phyloP scores from a whole-genome alignment of 768 basidiomycete species.

The Amanita muscaria region DNA sequence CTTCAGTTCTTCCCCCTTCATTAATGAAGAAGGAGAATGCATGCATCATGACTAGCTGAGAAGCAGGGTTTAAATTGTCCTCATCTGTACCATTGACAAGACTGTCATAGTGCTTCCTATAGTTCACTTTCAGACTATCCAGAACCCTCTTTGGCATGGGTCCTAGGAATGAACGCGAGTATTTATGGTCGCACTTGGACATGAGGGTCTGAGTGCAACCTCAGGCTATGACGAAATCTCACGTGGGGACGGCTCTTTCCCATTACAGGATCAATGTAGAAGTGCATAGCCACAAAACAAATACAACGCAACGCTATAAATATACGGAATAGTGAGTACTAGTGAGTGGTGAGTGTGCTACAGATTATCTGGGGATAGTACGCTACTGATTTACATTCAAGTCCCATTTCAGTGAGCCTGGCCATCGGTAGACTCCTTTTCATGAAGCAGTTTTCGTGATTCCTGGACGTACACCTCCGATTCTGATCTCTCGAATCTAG shows the following conservation, averaged over 20 bases:
- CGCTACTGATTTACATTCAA: too few species aligned
- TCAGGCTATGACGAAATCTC: constrained; percentile 1
- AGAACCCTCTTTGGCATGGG: constrained; percentile 6
- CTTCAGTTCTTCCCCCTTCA: constrained; percentile 53
- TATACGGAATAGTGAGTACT: background rate
- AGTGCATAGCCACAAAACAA: too few species aligned
- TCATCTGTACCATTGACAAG: too few species aligned
- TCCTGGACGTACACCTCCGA: constrained; percentile 56
- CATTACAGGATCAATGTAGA: too few species aligned
- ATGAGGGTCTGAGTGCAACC: too few species aligned
- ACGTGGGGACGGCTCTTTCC: background rate
- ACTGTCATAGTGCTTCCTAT: background rate
- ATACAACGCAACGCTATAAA: too few species aligned
- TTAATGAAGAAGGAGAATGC: constrained; percentile 57
- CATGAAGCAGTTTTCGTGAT: constrained; percentile 47
- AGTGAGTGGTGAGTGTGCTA: background rate
- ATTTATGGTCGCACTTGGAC: background rate
- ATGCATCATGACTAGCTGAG: constrained; percentile 46
- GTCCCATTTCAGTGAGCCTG: background rate
- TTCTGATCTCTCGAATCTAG: constrained; percentile 60
- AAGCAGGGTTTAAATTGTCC: constrained; percentile 26
- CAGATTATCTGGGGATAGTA: too few species aligned
- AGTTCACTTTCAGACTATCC: background rate
- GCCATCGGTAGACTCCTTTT: constrained; percentile 15
- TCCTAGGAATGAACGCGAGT: constrained; percentile 5